Percentiles rank a stretch among this genome's conserved stretches.
phyloP scores from a whole-genome alignment of 179 eudicot species.

The Patellifolia procumbens region DNA sequence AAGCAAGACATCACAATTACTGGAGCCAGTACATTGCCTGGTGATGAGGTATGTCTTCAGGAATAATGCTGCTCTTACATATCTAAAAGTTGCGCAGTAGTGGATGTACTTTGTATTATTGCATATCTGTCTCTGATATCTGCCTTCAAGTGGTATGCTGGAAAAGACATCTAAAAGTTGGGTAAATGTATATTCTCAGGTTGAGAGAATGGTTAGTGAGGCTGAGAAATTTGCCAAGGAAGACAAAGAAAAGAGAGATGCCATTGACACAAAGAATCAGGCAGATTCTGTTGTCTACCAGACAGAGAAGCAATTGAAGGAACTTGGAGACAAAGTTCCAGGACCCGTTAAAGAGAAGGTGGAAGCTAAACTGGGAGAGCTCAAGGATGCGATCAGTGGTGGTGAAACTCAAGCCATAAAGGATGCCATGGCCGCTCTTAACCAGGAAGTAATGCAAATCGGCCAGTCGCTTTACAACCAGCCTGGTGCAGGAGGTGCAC shows the following conservation, averaged over 20 bases:
- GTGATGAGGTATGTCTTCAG: slow-evolving; percentile 68
- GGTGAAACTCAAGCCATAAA: slow-evolving; percentile 79
- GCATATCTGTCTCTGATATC: neutral
- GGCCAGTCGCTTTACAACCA: slow-evolving; percentile 93
- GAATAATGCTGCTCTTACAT: too few relatives aligned
- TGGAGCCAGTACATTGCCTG: slow-evolving; percentile 91
- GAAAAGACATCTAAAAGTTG: neutral
- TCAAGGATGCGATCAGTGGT: slow-evolving; percentile 72
- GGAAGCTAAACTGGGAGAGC: slow-evolving; percentile 80
- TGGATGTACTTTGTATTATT: neutral
- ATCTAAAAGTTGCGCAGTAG: too few relatives aligned
- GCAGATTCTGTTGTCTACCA: slow-evolving; percentile 96
- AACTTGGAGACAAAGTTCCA: slow-evolving; percentile 92
- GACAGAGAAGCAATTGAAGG: slow-evolving; percentile 94
- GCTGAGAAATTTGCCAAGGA: slow-evolving; percentile 86
- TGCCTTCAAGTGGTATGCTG: neutral
- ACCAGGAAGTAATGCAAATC: slow-evolving; percentile 97
- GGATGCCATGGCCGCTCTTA: slow-evolving; percentile 88
- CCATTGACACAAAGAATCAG: slow-evolving; percentile 92
- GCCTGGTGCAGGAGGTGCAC: slow-evolving; percentile 64
- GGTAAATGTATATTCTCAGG: slow-evolving; percentile 42
- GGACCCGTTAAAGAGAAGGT: slow-evolving; percentile 86
- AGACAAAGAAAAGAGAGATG: slow-evolving; percentile 97
- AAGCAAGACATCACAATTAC: slow-evolving; percentile 96
- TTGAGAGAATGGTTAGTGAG: slow-evolving; percentile 83